Conservation (phyloP, 1,284 basidiomycete genomes). For the Papiliotrema laurentii region DNA sequence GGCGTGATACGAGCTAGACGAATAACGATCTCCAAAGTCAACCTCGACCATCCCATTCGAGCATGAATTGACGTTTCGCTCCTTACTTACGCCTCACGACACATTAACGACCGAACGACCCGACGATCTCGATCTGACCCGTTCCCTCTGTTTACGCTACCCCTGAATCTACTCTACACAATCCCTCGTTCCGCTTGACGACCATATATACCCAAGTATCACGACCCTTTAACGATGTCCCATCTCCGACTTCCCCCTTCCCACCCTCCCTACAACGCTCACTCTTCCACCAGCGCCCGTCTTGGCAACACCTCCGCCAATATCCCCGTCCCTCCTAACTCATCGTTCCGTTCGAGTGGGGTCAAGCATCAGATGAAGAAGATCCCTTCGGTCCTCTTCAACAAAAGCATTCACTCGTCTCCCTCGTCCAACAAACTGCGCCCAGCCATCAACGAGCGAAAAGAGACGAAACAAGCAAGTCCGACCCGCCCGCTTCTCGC, state of each 20-base stretch:
- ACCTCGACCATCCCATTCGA: too few species aligned
- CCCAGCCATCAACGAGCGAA: neutral
- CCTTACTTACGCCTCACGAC: too few species aligned
- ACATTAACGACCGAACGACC: neutral
- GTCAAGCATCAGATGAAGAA: constrained; percentile 25
- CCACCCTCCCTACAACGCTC: neutral
- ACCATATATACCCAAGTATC: neutral
- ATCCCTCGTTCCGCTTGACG: neutral
- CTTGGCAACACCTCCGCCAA: neutral
- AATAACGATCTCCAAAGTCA: too few species aligned
- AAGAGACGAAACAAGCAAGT: neutral
- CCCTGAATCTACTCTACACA: constrained; percentile 4
- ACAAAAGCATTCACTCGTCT: constrained; percentile 1
- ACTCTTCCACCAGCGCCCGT: neutral
- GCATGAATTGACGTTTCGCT: too few species aligned
- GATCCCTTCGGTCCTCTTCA: constrained; percentile 37
- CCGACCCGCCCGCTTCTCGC: constrained; percentile 5
- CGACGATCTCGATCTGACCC: neutral
- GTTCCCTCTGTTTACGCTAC: too few species aligned
- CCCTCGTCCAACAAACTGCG: neutral
- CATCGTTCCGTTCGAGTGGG: neutral
- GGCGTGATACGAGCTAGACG: too few species aligned
- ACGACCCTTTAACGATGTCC: neutral
- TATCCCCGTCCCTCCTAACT: neutral
- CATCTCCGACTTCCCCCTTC: constrained; percentile 4